Evolutionary conservation across 345 rosid genomes (phyloP).

Genomic region (Cochlearia excelsa): DNA sequence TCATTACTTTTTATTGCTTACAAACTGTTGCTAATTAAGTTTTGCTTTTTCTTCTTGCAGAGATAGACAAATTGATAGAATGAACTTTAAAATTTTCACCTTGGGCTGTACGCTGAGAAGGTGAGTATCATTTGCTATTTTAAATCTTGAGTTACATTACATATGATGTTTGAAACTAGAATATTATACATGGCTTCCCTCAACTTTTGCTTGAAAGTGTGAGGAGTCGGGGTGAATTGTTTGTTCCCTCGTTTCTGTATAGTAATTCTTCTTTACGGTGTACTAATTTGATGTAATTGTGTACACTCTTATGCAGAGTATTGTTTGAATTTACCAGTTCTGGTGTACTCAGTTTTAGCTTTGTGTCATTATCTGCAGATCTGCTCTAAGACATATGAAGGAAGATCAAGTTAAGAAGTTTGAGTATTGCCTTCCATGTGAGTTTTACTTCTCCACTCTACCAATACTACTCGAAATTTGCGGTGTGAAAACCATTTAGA

Average conservation of each 20-base stretch:
- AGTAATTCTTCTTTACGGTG: background rate
- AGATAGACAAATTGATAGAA: slow-evolving; percentile 65
- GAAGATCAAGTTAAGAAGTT: slow-evolving; percentile 80
- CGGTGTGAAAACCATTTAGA: background rate
- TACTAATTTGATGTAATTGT: background rate
- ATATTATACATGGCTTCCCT: slow-evolving; percentile 8
- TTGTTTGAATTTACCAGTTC: background rate
- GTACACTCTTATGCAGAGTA: slow-evolving; percentile 2
- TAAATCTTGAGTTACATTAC: slow-evolving; percentile 1
- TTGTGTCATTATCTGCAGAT: slow-evolving; percentile 48
- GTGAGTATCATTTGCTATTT: slow-evolving; percentile 36
- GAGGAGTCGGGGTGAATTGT: background rate
- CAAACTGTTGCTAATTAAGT: background rate
- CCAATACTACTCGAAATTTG: background rate
- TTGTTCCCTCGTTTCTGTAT: slow-evolving; percentile 9
- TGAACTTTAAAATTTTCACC: slow-evolving; percentile 59
- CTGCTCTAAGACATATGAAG: slow-evolving; percentile 88
- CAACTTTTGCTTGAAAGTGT: background rate
- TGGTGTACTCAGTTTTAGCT: slow-evolving; percentile 16
- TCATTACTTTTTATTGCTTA: background rate
- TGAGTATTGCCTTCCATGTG: slow-evolving; percentile 94
- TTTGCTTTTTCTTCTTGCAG: slow-evolving; percentile 40
- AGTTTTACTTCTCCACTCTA: slow-evolving; percentile 43
- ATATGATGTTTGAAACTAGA: background rate
- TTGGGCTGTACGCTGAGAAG: slow-evolving; percentile 84